Base-by-base conservation (phyloP, 352 stramenopile genomes). In the Globisporangium radiosum region DNA sequence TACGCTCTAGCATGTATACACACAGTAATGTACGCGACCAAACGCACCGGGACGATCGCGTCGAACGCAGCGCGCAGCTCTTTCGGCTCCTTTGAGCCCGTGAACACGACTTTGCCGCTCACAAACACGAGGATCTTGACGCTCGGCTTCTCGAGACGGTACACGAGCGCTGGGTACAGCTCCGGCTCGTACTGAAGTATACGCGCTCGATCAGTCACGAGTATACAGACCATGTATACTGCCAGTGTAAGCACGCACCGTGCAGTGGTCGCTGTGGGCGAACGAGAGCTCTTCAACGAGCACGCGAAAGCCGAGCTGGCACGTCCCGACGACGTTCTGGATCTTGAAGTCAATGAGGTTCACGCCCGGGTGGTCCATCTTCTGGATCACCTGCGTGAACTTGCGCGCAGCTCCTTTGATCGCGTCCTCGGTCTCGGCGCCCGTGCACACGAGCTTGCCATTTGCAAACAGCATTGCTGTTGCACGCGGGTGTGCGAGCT, bases 41-140 rank as follows among this genome's bases (percentile, higher is more conserved):
- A 2, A 69, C 72, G 40, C 61, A 94, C 84, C 25, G 80, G 81
- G 17, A 85, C 82, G 54, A 97, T 93, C 25, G 73, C 65, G 39
- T 92, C 73, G 51, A 95, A 95, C 3, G 89, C 94, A n/a, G 73
- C 70, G 51, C 83, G 70, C 11, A 98, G 69, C 55, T 97, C 75
- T 48, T 72, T 69, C 38, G 78, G 72, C 36, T 88, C 76, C 61
- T 97, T 98, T 11, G 87, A 95, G 54, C 96, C 95, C 0, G 95
- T 98, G 64, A 98, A 95, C 9, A 99, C 96, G 39, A 99, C 84
- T 66, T 99, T 99, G 4, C 97, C 97, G 57, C 90, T 94, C 19
- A 99, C 97, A 76, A 99, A 99, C 56, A 99, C 98, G 19, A 99
- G 76, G n/a, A 99, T 82, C 54, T 99, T 98, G 11, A 99, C 92